phyloP scores from a whole-genome alignment of 257 asterid genomes.

The Dorcoceras hygrometricum region DNA sequence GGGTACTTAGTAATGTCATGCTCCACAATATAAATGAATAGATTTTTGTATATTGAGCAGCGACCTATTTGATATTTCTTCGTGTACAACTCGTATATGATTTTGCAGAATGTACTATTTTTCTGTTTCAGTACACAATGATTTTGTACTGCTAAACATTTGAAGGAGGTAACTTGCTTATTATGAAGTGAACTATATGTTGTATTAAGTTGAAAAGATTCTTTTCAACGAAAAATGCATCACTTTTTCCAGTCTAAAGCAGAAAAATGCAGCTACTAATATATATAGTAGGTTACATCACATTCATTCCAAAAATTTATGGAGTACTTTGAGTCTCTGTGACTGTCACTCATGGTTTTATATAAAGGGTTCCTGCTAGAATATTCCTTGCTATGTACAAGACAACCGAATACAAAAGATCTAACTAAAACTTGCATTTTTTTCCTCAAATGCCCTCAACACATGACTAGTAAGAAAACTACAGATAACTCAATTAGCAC shows the following conservation, averaged over 20 bases:
- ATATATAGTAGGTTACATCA: conserved; percentile 37
- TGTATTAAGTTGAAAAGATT: no score
- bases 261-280: conserved; percentile 34
- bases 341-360: conserved; percentile 24
- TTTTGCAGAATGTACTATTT: no score
- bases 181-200: neutral
- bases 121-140: no score
- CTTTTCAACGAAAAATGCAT: conserved; percentile 4
- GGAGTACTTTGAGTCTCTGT: conserved; percentile 39
- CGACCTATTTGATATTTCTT: no score
- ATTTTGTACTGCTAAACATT: no score
- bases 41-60: no score
- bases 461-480: no score
- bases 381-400: neutral
- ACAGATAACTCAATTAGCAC: neutral
- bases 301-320: conserved; percentile 42
- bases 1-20: no score
- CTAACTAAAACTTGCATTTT: neutral
- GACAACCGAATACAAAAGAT: neutral
- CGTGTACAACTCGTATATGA: no score
- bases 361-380: neutral
- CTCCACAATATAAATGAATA: no score
- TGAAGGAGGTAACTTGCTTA: neutral
- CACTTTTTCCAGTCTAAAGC: conserved; percentile 34
- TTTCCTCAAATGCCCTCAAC: neutral